Evolutionary conservation across 306 rosid species (phyloP).

Genomic region (Pterocarpus santalinus): DNA sequence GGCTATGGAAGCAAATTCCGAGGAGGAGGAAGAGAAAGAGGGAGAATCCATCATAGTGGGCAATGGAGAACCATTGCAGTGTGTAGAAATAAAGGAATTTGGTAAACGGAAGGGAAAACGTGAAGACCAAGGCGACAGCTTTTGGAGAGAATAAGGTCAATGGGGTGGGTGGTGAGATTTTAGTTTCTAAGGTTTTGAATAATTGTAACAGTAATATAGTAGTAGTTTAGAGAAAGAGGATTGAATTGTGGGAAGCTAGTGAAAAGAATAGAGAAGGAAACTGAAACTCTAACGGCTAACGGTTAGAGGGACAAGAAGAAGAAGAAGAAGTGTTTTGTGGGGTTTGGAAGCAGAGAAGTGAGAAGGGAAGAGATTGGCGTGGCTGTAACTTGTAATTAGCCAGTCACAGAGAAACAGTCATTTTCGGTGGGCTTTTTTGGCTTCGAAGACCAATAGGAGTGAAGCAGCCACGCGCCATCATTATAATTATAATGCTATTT

Average conservation of each 20-base stretch:
- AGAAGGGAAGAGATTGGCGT: background rate
- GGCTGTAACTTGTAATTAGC: background rate
- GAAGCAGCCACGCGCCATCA: background rate
- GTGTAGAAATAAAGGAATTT: conserved; percentile 23
- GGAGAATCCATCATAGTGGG: conserved; percentile 68
- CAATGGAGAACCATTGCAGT: conserved; percentile 49
- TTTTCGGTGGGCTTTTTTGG: background rate
- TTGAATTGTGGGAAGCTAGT: background rate
- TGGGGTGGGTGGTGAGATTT: conserved; percentile 4
- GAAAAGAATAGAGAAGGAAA: conserved; percentile 11
- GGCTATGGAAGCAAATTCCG: conserved; percentile 67
- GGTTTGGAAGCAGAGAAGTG: background rate
- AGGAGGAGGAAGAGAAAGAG: conserved; percentile 67
- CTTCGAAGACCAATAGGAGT: background rate
- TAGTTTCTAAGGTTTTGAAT: conserved; percentile 30
- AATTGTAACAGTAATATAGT: background rate
- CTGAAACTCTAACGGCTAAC: conserved; percentile 43
- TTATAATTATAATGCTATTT: background rate
- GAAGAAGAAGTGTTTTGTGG: background rate
- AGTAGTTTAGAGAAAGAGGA: conserved; percentile 31
- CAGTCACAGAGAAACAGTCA: background rate
- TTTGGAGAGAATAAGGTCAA: conserved; percentile 41
- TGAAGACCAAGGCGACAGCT: conserved; percentile 33
- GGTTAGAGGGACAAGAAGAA: background rate
- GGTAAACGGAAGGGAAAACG: conserved; percentile 39